Base-by-base conservation (phyloP, 257 asterid genomes). In the Jaltomata sinuosa region DNA sequence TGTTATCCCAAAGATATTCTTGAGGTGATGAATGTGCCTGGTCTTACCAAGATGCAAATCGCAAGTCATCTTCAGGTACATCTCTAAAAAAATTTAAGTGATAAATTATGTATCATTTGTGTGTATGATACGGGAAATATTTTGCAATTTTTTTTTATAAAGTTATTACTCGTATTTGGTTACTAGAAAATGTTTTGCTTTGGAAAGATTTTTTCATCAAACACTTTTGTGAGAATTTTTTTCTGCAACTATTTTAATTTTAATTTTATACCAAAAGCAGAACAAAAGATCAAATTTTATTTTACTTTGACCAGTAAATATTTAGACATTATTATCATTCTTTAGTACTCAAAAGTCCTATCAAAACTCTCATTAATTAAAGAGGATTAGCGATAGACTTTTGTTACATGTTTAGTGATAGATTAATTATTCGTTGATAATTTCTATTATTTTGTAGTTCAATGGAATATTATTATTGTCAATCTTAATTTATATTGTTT, bases 61-160 rank as follows among this genome's bases (percentile, higher is more conserved):
- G 91, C 91, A 1, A 88, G 91, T 31, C 89, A 88, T 21, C 86
- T 86, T 12, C 91, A 88, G 88, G 91, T 88, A 69, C 18, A 15
- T 55, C 2, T 22, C 11, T 38, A 0, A 36, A 38, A 38, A 36
- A 4, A 10, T 3, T 6, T 11, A n/a, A 21, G 2, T 40, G 10
- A 1, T 38, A 72, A 19, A 40, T 72, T 6, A 40, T 40, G 36
- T 38, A 12, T 72, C 11, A 40, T 11, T 72, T 72, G n/a, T 65
- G 74, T 31, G 31, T 16, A n/a, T 16, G 7, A 0, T 32, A 65
- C 0, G 3, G 4, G 11, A 7, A 65, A 65, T 15, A 8, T 3
- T 65, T 32, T 32, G 45, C 74, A 2, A 32, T 32, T 32, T 32
- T 32, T 32, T 32, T 32, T 32, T 32, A 3, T 32, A 32, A 32